phyloP scores from a whole-genome alignment of 179 eudicot species.

The Monotropa hypopitys region DNA sequence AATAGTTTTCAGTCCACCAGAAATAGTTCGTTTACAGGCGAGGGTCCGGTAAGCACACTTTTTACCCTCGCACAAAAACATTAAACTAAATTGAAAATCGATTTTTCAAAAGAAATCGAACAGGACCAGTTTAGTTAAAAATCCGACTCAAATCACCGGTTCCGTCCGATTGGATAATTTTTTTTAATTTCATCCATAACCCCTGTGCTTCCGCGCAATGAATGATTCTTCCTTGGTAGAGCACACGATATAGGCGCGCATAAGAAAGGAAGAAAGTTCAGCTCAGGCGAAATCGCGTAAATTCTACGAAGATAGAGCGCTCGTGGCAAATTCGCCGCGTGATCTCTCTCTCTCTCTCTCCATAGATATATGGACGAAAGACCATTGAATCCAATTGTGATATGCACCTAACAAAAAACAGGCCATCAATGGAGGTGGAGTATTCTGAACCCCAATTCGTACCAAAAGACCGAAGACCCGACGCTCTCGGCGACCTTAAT shows the following conservation, averaged over 20 bases:
- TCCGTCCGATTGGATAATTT: no score
- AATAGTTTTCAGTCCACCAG: no score
- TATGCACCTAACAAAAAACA: background rate
- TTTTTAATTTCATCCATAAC: no score
- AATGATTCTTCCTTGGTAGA: no score
- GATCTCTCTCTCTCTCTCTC: background rate
- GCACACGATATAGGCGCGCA: constrained; percentile 9
- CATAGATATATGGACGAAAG: background rate
- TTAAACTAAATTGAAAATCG: no score
- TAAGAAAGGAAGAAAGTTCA: constrained; percentile 4
- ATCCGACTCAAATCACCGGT: no score
- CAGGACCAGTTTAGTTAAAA: no score
- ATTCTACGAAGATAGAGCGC: constrained; percentile 4
- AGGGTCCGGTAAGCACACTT: no score
- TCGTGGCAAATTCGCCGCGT: background rate
- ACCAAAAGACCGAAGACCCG: constrained; percentile 49
- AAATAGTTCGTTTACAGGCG: no score
- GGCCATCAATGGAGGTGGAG: constrained; percentile 18
- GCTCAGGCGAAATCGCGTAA: background rate
- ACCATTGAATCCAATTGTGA: background rate
- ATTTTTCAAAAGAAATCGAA: no score
- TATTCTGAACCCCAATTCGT: constrained; percentile 6
- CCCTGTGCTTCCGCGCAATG: no score
- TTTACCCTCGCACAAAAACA: no score
- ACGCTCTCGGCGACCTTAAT: constrained; percentile 57